phyloP scores from a whole-genome alignment of 495 filamentous ascomycete species.

The Xylaria intraflava region DNA sequence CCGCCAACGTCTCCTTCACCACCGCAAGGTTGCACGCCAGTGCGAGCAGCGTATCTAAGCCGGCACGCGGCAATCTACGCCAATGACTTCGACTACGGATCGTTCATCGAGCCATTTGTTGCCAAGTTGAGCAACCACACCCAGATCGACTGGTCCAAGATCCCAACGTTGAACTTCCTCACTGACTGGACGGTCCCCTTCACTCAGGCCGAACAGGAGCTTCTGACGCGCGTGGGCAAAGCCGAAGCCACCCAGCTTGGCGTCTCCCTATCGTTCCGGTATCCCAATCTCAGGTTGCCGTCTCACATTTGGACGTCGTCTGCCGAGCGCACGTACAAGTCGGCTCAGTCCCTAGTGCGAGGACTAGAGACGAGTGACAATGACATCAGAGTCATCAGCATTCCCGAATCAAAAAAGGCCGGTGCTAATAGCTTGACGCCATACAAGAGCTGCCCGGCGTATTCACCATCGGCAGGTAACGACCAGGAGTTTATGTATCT shows the following conservation, averaged over 20 bases:
- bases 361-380: constrained; percentile 39
- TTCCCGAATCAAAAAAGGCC: constrained; percentile 31
- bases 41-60: constrained; percentile 36
- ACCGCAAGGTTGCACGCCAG: constrained; percentile 37
- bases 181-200: constrained; percentile 35
- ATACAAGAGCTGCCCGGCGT: constrained; percentile 43
- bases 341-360: constrained; percentile 35
- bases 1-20: constrained; percentile 31
- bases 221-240: constrained; percentile 38
- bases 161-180: constrained; percentile 36
- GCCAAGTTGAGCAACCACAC: constrained; percentile 38
- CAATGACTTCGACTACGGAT: constrained; percentile 44
- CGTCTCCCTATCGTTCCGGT: constrained; percentile 36
- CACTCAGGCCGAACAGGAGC: constrained; percentile 37
- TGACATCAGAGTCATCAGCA: constrained; percentile 33
- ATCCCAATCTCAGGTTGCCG: constrained; percentile 35
- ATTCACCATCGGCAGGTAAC: constrained; percentile 39
- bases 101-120: constrained; percentile 41
- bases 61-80: constrained; percentile 45
- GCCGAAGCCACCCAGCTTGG: constrained; percentile 38
- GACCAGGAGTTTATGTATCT: constrained; percentile 35
- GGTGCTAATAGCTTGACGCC: constrained; percentile 44
- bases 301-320: constrained; percentile 43
- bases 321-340: constrained; percentile 41
- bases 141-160: constrained; percentile 28